A percentile compares a stretch with the other conserved stretches of the same genome.
Conservation (phyloP, 1,284 basidiomycete species). For the Boletellus deceptivus region DNA sequence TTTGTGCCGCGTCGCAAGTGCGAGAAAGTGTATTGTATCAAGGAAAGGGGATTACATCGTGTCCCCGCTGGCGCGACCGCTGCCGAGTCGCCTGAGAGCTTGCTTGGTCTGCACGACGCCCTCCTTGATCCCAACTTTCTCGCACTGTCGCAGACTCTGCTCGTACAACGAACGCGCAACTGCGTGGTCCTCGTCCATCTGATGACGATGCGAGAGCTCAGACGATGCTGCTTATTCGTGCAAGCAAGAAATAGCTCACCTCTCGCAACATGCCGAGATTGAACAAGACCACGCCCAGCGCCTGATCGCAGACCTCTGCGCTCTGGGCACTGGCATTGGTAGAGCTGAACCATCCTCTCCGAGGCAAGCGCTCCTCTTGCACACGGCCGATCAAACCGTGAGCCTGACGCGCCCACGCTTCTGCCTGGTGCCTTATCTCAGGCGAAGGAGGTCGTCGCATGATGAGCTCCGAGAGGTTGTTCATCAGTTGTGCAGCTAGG, state of each 20-base stretch:
- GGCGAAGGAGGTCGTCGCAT: constrained; percentile 46
- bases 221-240: neutral
- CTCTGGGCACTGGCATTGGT: constrained; percentile 1
- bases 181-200: constrained; percentile 52
- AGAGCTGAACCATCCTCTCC: constrained; percentile 26
- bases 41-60: neutral
- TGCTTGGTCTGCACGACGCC: constrained; percentile 49
- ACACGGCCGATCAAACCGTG: constrained; percentile 46
- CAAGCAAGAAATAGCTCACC: constrained; percentile 26
- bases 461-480: constrained; percentile 60
- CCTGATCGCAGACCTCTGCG: constrained; percentile 49
- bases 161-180: constrained; percentile 46
- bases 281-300: constrained; percentile 57
- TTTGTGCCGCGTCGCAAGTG: too few species aligned
- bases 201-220: neutral
- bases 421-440: constrained; percentile 52
- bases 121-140: constrained; percentile 47
- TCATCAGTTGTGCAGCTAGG: constrained; percentile 72
- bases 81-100: constrained; percentile 42
- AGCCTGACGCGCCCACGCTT: constrained; percentile 59
- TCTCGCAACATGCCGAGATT: constrained; percentile 56
- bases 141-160: constrained; percentile 49
- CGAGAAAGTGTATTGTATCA: too few species aligned
- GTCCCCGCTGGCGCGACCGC: constrained; percentile 15
- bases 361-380: constrained; percentile 20